Evolutionary conservation across 345 rosid genomes (phyloP).

Genomic region (Linum usitatissimum): DNA sequence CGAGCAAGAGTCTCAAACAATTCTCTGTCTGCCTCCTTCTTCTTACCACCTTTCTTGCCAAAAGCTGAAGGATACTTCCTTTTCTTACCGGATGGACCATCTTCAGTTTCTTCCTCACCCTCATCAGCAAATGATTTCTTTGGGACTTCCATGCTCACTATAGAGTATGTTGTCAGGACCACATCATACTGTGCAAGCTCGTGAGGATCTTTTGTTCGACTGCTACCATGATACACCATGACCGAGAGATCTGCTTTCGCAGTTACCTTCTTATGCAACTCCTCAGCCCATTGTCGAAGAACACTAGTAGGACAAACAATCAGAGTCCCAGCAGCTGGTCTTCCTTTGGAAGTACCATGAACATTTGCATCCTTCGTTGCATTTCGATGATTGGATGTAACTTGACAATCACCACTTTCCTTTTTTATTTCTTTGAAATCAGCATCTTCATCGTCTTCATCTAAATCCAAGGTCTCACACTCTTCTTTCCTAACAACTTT

Average conservation of each 20-base stretch:
- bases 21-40: conserved; percentile 36
- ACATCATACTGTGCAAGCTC: conserved; percentile 86
- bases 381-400: conserved; percentile 11
- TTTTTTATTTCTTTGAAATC: conserved; percentile 17
- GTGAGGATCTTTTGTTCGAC: conserved; percentile 74
- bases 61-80: conserved; percentile 47
- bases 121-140: conserved; percentile 61
- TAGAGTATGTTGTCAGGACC: conserved; percentile 87
- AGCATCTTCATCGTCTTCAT: neutral
- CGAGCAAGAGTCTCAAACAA: conserved; percentile 45
- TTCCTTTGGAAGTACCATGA: conserved; percentile 39
- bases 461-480: conserved; percentile 6
- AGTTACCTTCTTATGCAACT: conserved; percentile 66
- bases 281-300: conserved; percentile 89
- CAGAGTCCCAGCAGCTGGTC: conserved; percentile 93
- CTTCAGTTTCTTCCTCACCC: conserved; percentile 47
- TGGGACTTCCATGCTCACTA: conserved; percentile 97
- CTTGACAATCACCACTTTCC: conserved; percentile 24
- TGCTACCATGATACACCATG: conserved; percentile 83
- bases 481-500: neutral
- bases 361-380: conserved; percentile 13
- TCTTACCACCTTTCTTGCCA: conserved; percentile 39
- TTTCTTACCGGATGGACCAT: conserved; percentile 41
- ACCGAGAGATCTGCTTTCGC: conserved; percentile 56
- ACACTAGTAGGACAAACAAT: conserved; percentile 98